Percentiles rank a stretch among this genome's conserved stretches.
These are phyloP conservation scores for Aquanectria penicillioides DNA, from an alignment of 2,329 filamentous ascomycete genomes.

Conservation along the genomic window DNA sequence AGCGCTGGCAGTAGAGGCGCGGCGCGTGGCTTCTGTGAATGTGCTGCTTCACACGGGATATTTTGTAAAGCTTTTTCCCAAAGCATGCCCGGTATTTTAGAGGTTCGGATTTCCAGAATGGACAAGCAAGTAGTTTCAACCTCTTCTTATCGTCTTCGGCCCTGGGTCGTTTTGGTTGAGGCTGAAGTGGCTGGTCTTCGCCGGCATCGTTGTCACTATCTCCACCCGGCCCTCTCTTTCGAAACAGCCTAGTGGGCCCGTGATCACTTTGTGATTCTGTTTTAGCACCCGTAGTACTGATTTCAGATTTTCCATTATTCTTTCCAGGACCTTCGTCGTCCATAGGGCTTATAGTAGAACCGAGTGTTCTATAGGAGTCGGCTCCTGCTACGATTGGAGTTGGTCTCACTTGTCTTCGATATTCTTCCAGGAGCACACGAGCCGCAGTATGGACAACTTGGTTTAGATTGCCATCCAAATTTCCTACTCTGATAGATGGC, in stretches of 20 bases:
- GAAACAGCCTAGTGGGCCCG: not conserved
- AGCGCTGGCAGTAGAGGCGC: not conserved
- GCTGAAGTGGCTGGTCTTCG: not conserved
- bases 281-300: not conserved
- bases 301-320: not conserved
- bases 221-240: not conserved
- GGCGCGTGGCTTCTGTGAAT: not conserved
- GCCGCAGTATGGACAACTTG: too few species aligned
- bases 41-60: not conserved
- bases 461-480: too few species aligned
- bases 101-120: not conserved
- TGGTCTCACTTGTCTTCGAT: not conserved
- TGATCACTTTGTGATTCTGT: not conserved
- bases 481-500: too few species aligned
- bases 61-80: not conserved
- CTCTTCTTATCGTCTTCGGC: too few species aligned
- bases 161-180: not conserved
- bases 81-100: not conserved
- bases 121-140: not conserved
- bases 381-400: not conserved
- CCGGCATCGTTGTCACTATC: not conserved
- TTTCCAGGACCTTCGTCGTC: not conserved
- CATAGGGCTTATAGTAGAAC: not conserved
- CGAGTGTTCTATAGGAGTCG: not conserved
- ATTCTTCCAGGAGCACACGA: too few species aligned